Percentiles rank a stretch among this genome's conserved stretches.
These are phyloP conservation scores for Metschnikowia chrysomelidarum DNA, from an alignment of 805 yeast species.

Conservation along the genomic window DNA sequence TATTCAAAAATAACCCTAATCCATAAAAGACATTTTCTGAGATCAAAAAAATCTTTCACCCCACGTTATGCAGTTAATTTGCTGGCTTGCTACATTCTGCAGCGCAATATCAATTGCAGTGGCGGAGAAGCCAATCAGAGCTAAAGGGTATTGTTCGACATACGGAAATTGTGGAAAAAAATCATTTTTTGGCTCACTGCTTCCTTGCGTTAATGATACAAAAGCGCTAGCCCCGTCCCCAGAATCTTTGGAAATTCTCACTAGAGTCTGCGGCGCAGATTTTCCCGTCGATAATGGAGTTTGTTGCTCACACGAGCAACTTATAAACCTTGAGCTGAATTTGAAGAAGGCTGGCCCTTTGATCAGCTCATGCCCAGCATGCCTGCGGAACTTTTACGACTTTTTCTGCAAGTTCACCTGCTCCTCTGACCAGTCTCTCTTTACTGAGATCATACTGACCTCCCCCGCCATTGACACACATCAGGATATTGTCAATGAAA, in stretches of 20 bases:
- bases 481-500: slow-evolving; percentile 63
- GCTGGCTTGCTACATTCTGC: too few species aligned
- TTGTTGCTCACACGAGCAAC: slow-evolving; percentile 73
- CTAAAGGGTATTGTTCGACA: slow-evolving; percentile 51
- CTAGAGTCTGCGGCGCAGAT: slow-evolving; percentile 68
- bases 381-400: slow-evolving; percentile 78
- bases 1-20: too few species aligned
- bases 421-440: slow-evolving; percentile 76
- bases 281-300: slow-evolving; percentile 51
- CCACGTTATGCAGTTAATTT: too few species aligned
- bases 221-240: slow-evolving; percentile 47
- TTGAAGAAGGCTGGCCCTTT: slow-evolving; percentile 40
- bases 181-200: slow-evolving; percentile 68
- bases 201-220: slow-evolving; percentile 72
- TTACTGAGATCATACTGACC: slow-evolving; percentile 63
- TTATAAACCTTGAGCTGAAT: slow-evolving; percentile 45
- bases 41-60: too few species aligned
- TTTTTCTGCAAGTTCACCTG: slow-evolving; percentile 89
- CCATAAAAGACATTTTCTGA: too few species aligned
- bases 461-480: slow-evolving; percentile 49
- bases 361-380: slow-evolving; percentile 74
- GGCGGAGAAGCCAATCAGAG: slow-evolving; percentile 2
- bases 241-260: slow-evolving; percentile 45
- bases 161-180: slow-evolving; percentile 75
- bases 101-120: too few species aligned